Evolutionary conservation across 2,329 filamentous ascomycete genomes (phyloP).

Genomic region (Ophiostoma ips): DNA sequence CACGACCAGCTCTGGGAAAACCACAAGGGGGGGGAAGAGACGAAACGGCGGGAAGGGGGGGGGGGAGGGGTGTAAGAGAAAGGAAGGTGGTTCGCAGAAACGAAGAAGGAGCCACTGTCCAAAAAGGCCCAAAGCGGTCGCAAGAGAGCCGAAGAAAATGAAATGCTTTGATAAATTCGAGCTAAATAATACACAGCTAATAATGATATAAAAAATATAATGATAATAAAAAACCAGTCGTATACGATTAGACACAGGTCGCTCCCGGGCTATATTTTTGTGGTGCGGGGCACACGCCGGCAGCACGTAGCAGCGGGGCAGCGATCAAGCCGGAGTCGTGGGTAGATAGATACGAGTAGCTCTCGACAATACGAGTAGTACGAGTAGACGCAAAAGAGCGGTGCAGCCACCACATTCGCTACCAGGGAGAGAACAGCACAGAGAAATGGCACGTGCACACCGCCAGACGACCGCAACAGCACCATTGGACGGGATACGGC

Average conservation of each 20-base stretch:
- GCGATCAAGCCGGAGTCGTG: too few species aligned
- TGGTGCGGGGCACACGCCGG: slow-evolving; percentile 5
- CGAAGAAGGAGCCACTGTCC: background rate
- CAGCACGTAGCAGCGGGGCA: too few species aligned
- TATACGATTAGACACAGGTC: background rate
- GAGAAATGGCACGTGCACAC: too few species aligned
- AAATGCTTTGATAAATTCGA: background rate
- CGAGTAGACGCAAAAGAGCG: too few species aligned
- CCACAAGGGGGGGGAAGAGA: background rate
- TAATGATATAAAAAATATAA: background rate
- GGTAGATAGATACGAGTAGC: too few species aligned
- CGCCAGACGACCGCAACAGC: too few species aligned
- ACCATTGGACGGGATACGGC: too few species aligned
- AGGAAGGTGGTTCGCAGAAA: background rate
- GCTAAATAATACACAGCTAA: background rate
- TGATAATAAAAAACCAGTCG: background rate
- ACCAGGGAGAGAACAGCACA: too few species aligned
- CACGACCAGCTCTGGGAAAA: background rate
- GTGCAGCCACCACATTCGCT: too few species aligned
- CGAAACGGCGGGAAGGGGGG: background rate
- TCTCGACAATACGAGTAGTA: too few species aligned
- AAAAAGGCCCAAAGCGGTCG: background rate
- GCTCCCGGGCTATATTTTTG: background rate
- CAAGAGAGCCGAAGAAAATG: background rate
- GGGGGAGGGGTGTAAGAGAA: background rate